These are phyloP conservation scores for Stereocaulon alpinum DNA, from an alignment of 495 filamentous ascomycete genomes.

Conservation along the genomic window DNA sequence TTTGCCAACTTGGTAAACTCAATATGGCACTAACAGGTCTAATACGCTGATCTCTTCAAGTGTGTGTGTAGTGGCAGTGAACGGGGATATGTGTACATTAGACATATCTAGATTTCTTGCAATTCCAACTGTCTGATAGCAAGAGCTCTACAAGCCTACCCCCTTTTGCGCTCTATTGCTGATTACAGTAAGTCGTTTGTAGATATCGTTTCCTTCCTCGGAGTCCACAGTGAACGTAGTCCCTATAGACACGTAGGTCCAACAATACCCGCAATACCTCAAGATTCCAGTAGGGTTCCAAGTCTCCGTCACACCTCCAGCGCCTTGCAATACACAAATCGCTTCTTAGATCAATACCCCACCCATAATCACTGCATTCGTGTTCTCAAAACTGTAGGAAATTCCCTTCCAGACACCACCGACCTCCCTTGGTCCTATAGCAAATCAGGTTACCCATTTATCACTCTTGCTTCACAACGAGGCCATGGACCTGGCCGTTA, in stretches of 20 bases:
- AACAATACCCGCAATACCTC: conserved; percentile 5
- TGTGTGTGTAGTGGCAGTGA: neutral
- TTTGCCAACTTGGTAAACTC: conserved; percentile 1
- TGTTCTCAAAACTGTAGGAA: neutral
- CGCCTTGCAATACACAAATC: conserved; percentile 17
- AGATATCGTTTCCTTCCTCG: neutral
- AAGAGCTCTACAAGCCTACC: neutral
- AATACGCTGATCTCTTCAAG: neutral
- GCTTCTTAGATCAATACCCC: conserved; percentile 4
- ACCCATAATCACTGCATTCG: neutral
- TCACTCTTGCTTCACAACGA: conserved; percentile 9
- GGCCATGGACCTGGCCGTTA: conserved; percentile 8
- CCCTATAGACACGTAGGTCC: neutral
- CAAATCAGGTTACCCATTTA: neutral
- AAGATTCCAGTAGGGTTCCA: neutral
- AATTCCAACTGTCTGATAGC: neutral
- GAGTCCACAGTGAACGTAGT: neutral
- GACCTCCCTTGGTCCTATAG: neutral
- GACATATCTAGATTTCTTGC: neutral
- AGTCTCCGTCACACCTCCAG: conserved; percentile 10
- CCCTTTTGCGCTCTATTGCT: neutral
- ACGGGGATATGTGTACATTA: neutral
- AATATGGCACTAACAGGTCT: neutral
- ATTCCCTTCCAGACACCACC: neutral
- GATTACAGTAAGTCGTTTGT: neutral